phyloP scores from a whole-genome alignment of 176 grass and related monocot species.

The Otatea glauca region DNA sequence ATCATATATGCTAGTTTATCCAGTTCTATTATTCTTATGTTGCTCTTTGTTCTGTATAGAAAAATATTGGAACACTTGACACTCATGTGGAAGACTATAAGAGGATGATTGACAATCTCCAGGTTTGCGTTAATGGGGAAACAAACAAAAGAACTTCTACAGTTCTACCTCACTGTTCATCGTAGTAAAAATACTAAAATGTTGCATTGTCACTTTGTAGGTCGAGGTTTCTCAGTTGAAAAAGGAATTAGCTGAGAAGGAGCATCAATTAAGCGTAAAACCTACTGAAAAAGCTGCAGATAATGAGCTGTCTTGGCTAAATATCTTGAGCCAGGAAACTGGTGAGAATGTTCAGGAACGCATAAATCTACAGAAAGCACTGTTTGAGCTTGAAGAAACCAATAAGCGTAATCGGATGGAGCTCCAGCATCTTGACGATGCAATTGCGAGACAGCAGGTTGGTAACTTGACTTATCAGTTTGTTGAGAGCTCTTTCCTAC shows the following conservation, averaged over 20 bases:
- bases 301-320: slow-evolving; percentile 88
- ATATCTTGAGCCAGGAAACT: slow-evolving; percentile 93
- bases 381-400: slow-evolving; percentile 97
- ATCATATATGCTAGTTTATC: neutral
- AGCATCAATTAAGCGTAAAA: slow-evolving; percentile 83
- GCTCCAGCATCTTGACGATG: slow-evolving; percentile 90
- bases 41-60: slow-evolving; percentile 55
- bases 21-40: slow-evolving; percentile 38
- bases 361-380: slow-evolving; percentile 98
- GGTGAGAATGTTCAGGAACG: slow-evolving; percentile 97
- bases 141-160: slow-evolving; percentile 4
- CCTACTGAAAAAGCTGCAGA: slow-evolving; percentile 80
- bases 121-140: slow-evolving; percentile 59
- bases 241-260: slow-evolving; percentile 92
- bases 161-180: slow-evolving; percentile 11
- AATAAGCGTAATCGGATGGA: slow-evolving; percentile 90
- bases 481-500: neutral
- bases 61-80: slow-evolving; percentile 91
- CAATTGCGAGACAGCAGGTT: slow-evolving; percentile 82
- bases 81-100: slow-evolving; percentile 97
- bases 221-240: slow-evolving; percentile 84
- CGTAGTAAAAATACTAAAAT: slow-evolving; percentile 33
- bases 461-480: slow-evolving; percentile 31
- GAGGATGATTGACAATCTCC: slow-evolving; percentile 88
- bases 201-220: slow-evolving; percentile 50